Percentiles rank a stretch among this genome's conserved stretches.
Conservation (phyloP, 306 rosid genomes). For the Trifolium subterraneum region DNA sequence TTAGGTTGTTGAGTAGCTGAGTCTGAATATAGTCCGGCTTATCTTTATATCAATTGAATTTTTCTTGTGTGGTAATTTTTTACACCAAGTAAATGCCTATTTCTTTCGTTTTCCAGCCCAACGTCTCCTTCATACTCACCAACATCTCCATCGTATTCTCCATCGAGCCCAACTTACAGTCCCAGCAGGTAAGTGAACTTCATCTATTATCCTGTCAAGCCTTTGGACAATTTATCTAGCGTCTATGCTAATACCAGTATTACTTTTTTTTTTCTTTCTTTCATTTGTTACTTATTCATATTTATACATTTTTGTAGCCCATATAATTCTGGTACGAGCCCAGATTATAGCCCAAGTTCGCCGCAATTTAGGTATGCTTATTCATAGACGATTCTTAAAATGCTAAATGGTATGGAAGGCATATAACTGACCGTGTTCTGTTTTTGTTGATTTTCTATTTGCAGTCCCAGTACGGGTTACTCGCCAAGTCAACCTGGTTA, state of each 20-base stretch:
- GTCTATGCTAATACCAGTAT: neutral
- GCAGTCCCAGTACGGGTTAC: constrained; percentile 97
- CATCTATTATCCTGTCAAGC: constrained; percentile 19
- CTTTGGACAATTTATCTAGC: neutral
- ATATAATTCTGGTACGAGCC: constrained; percentile 81
- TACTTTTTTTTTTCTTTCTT: constrained; percentile 7
- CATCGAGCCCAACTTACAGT: constrained; percentile 95
- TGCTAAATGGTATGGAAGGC: constrained; percentile 6
- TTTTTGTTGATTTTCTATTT: constrained; percentile 27
- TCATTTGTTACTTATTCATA: neutral
- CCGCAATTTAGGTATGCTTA: constrained; percentile 78
- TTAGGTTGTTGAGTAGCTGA: constrained; percentile 24
- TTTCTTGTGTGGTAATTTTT: constrained; percentile 9
- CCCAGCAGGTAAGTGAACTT: constrained; percentile 82
- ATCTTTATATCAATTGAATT: constrained; percentile 20
- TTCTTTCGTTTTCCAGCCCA: constrained; percentile 64
- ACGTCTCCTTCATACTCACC: constrained; percentile 98
- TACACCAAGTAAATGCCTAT: constrained; percentile 26
- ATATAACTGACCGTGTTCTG: constrained; percentile 23
- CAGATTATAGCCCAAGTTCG: constrained; percentile 92
- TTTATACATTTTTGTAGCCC: constrained; percentile 63
- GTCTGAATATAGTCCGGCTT: constrained; percentile 14
- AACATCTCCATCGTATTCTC: constrained; percentile 95
- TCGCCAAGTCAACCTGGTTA: constrained; percentile 99
- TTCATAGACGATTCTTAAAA: neutral